Conservation (phyloP, 2,329 filamentous ascomycete genomes). For the Teratosphaeria pseudoeucalypti region DNA sequence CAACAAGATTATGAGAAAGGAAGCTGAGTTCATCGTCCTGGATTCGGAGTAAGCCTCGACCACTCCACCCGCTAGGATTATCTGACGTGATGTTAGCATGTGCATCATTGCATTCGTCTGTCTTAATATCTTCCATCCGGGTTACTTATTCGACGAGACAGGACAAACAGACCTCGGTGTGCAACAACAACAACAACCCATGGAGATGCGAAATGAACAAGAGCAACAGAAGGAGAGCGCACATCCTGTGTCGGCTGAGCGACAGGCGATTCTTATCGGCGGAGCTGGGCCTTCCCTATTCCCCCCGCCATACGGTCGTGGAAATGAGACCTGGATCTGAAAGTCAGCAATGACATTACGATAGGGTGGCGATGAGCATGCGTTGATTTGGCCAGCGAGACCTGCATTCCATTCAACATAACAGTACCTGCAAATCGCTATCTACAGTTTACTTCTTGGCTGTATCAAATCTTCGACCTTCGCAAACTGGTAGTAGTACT, state of each 20-base stretch:
- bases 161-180: not conserved
- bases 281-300: not conserved
- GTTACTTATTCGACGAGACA: slow-evolving; percentile 16
- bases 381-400: not conserved
- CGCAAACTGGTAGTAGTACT: slow-evolving; percentile 72
- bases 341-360: not conserved
- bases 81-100: not conserved
- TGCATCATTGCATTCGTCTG: slow-evolving; percentile 14
- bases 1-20: slow-evolving; percentile 16
- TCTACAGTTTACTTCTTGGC: slow-evolving; percentile 41
- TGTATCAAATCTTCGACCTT: slow-evolving; percentile 52
- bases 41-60: slow-evolving; percentile 17
- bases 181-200: not conserved
- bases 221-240: not conserved
- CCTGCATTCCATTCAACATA: not conserved
- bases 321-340: not conserved
- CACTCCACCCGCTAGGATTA: not conserved
- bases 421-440: not conserved
- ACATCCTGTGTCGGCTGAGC: not conserved
- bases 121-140: slow-evolving; percentile 24
- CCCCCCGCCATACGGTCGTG: not conserved
- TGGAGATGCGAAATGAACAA: not conserved
- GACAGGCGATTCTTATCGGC: not conserved
- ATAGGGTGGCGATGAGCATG: not conserved
- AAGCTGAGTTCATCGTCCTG: slow-evolving; percentile 19